Base-by-base conservation (phyloP, 352 stramenopile genomes). In the Blastocystis hominis region DNA sequence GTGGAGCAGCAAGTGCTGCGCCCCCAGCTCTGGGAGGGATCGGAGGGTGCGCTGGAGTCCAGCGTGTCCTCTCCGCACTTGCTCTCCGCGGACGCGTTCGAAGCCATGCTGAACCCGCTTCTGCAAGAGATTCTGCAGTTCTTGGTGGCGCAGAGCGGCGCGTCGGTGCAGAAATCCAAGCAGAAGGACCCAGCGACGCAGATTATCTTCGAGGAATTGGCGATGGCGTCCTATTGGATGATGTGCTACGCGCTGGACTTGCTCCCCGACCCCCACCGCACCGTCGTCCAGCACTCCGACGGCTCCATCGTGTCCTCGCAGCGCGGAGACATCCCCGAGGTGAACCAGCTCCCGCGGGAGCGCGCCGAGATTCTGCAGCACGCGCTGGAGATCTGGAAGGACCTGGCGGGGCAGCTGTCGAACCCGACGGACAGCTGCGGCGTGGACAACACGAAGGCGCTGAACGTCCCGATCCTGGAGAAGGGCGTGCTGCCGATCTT, bases 201-300 rank as follows among this genome's bases (percentile, higher is more conserved):
- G 20, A 50, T 87, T 3, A 24, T 87, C 7, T 87, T 78, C 47
- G 77, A 87, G 66, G 77, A 56, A 24, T 76, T 75, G 17, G 77
- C 77, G 38, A 36, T 87, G 24, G 30, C 56, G 5, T 66, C 66
- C 15, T 78, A 66, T 44, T 24, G 72, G 17, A 50, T 56, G n/a
- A 75, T 87, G 38, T 63, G 66, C 24, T 87, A 87, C 56, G 53
- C 40, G 55, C 40, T 75, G 3, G 38, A 30, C 36, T 30, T 87
- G 1, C 40, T 42, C 2, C 77, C 77, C 17, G 44, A 69, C n/a
- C 20, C 70, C 4, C 77, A 59, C 30, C 55, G 77, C 34, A 44
- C 53, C n/a, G 47, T 87, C 47, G n/a, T 36, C 5, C 34, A 36
- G 7, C 34, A 87, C 1, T 20, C 6, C 17, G 24, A 68, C 20